Evolutionary conservation across 1,139 yeast genomes (phyloP).

Genomic region (Hanseniaspora sp.): DNA sequence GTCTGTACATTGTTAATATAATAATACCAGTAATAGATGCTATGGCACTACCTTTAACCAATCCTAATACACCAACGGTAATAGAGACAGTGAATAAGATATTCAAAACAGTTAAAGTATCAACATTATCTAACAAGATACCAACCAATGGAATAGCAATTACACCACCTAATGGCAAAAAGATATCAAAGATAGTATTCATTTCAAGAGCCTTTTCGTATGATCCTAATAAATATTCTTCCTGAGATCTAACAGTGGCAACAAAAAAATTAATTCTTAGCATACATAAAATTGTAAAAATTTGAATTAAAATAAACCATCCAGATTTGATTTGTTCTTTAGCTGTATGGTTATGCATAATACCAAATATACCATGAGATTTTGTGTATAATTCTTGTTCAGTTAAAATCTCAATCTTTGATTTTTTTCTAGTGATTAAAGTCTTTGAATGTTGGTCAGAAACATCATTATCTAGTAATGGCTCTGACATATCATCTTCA

Average conservation of each 20-base stretch:
- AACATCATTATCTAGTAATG: constrained; percentile 19
- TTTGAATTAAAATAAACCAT: constrained; percentile 69
- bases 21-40: constrained; percentile 54
- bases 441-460: constrained; percentile 17
- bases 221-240: constrained; percentile 51
- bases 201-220: constrained; percentile 45
- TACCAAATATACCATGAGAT: constrained; percentile 75
- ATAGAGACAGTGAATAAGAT: constrained; percentile 47
- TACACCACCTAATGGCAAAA: constrained; percentile 79
- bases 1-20: constrained; percentile 72
- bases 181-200: constrained; percentile 69
- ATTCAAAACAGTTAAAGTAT: constrained; percentile 48
- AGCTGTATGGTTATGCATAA: constrained; percentile 58
- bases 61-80: constrained; percentile 56
- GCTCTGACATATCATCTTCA: constrained; percentile 26
- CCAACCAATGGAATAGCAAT: constrained; percentile 81
- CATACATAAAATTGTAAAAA: constrained; percentile 79
- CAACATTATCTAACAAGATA: constrained; percentile 59
- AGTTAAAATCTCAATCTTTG: constrained; percentile 52
- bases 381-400: constrained; percentile 45
- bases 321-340: constrained; percentile 54
- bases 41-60: constrained; percentile 42
- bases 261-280: constrained; percentile 82
- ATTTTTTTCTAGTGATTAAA: constrained; percentile 30
- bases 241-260: constrained; percentile 75